Evolutionary conservation across 495 filamentous ascomycete genomes (phyloP), one percentile per base, ranked within the genome.

Genomic region (Parathielavia hyrcaniae): DNA sequence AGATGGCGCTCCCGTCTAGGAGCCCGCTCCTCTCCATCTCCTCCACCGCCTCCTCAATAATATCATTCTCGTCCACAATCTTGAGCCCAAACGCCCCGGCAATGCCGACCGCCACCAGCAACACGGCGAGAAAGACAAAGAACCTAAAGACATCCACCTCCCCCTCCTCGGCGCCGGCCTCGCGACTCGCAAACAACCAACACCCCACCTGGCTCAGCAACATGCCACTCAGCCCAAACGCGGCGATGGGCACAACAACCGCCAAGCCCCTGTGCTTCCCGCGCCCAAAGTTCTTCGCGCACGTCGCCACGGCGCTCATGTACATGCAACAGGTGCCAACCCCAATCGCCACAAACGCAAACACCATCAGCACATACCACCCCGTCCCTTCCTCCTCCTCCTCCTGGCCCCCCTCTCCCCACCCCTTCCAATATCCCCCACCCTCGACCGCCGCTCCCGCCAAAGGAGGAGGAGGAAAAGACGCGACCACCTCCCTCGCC

Each of bases 251-350:
- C 51, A 89, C 71, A 22, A 91, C 92, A 53, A 98, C 75, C 65
- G 95, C 91, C 55, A 98, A 70, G 0, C 93, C 92, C 67, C 90
- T 87, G 64, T 95, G 83, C 66, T 86, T 90, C 4, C 91, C 89
- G 40, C 85, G 77, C 19, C 92, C 89, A 69, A 97, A 97, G 71
- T 96, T 97, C 82, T 98, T 98, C 23, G 92, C 93, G 59, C 90
- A 96, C 2, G 91, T 96, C 22, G 93, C 90, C 32, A 98, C 86
- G 0, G 88, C 87, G 38, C 82, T 79, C 26, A 97, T 68, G 68
- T 97, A 97, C 86, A 97, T 89, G 64, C 79, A 79, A 59, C 86
- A 85, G 0, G 93, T 97, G 6, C 85, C 92, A 60, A 84, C 80
- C 1, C 93, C 93, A 48, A 97, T 82, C 9, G 75, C 74, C 19